Conservation (phyloP, 2,329 filamentous ascomycete genomes). For the Huntiella bhutanensis region DNA sequence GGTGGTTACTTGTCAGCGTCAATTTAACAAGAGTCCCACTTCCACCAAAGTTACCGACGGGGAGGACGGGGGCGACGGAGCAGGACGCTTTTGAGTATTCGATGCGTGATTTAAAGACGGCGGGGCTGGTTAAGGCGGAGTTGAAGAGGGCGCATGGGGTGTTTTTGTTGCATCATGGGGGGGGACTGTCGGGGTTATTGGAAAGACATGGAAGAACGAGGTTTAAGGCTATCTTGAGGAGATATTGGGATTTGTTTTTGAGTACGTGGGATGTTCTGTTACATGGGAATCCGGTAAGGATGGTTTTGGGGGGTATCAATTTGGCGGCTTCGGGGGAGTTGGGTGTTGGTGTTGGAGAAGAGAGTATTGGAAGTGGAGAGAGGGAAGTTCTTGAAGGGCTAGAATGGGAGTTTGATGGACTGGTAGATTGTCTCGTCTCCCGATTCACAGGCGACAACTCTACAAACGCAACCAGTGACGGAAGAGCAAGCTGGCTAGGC, state of each 20-base stretch:
- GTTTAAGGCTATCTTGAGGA: constrained; percentile 53
- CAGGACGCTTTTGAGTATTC: constrained; percentile 53
- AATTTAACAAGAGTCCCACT: constrained; percentile 56
- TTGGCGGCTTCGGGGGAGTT: constrained; percentile 79
- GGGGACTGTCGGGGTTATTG: constrained; percentile 53
- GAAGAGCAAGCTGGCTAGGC: constrained; percentile 47
- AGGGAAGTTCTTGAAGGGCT: constrained; percentile 86
- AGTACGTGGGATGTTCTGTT: constrained; percentile 76
- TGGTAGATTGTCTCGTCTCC: constrained; percentile 75
- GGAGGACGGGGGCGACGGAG: constrained; percentile 21
- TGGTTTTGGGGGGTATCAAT: constrained; percentile 68
- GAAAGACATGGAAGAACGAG: constrained; percentile 34
- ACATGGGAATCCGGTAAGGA: constrained; percentile 69
- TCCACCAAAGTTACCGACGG: constrained; percentile 31
- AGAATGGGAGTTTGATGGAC: constrained; percentile 56
- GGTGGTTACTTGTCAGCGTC: constrained; percentile 80
- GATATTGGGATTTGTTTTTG: constrained; percentile 59
- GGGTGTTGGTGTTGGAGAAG: constrained; percentile 85
- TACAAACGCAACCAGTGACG: constrained; percentile 12
- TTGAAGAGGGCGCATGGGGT: constrained; percentile 63
- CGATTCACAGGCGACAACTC: constrained; percentile 35
- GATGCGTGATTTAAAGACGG: constrained; percentile 71
- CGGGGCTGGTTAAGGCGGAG: constrained; percentile 59
- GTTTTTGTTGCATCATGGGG: constrained; percentile 76
- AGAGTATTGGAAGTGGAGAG: constrained; percentile 85